Evolutionary conservation across 2,329 filamentous ascomycete genomes (phyloP).

Genomic region (Colletotrichum agaves): DNA sequence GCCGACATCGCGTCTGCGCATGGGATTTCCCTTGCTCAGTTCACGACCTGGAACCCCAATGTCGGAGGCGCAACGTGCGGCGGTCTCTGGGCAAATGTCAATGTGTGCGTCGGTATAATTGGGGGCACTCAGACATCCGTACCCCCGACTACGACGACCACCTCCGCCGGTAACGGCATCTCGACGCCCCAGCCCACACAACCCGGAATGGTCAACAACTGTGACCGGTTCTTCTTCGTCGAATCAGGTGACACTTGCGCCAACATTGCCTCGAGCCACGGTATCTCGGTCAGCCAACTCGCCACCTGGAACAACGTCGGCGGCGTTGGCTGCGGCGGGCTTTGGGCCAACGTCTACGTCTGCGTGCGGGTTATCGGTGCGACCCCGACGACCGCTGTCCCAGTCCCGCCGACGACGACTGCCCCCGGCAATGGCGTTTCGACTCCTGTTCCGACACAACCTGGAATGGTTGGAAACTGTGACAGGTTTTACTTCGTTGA

Average conservation of each 20-base stretch:
- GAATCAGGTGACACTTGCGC: constrained; percentile 40
- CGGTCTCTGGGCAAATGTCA: constrained; percentile 20
- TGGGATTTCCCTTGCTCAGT: constrained; percentile 41
- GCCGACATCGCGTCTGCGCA: constrained; percentile 38
- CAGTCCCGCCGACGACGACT: too few species aligned
- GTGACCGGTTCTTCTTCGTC: constrained; percentile 44
- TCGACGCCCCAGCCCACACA: constrained; percentile 15
- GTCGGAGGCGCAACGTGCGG: constrained; percentile 6
- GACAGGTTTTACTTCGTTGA: constrained; percentile 43
- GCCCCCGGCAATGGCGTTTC: too few species aligned
- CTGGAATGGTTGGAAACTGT: constrained; percentile 44
- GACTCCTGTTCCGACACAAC: constrained; percentile 44
- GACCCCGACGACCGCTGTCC: too few species aligned
- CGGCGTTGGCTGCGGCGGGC: constrained; percentile 26
- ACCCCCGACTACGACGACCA: constrained; percentile 18
- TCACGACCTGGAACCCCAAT: constrained; percentile 40
- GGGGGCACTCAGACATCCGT: constrained; percentile 28
- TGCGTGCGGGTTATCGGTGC: too few species aligned
- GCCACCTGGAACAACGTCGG: constrained; percentile 39
- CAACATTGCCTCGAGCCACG: constrained; percentile 39
- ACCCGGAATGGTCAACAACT: constrained; percentile 39
- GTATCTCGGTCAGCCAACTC: constrained; percentile 42
- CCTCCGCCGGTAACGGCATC: constrained; percentile 34
- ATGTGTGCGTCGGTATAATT: constrained; percentile 22
- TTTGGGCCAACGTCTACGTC: constrained; percentile 34